Conservation (phyloP, 345 rosid species). For the Populus tremula region DNA sequence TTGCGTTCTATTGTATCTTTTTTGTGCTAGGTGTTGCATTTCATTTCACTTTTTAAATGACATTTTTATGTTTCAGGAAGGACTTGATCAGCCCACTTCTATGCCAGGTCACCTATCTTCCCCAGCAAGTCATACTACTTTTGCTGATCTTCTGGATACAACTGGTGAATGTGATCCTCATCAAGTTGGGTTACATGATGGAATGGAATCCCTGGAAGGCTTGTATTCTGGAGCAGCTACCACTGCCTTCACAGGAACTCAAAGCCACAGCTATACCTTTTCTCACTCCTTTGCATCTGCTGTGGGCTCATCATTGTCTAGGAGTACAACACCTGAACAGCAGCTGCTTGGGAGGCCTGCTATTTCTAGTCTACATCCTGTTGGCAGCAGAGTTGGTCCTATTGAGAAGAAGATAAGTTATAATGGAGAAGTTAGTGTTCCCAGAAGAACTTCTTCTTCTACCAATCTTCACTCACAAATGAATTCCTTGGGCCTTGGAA, state of each 20-base stretch:
- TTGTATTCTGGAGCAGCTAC: constrained; percentile 47
- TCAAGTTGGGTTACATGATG: constrained; percentile 42
- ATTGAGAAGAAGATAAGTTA: constrained; percentile 50
- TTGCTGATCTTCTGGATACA: constrained; percentile 51
- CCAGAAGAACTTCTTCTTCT: constrained; percentile 62
- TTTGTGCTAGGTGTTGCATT: not conserved
- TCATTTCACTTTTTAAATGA: constrained; percentile 10
- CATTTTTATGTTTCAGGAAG: constrained; percentile 51
- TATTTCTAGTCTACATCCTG: constrained; percentile 58
- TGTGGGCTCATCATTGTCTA: constrained; percentile 57
- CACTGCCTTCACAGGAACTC: constrained; percentile 40
- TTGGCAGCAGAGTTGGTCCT: constrained; percentile 55
- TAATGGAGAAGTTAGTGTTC: constrained; percentile 50
- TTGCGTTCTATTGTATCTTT: not conserved
- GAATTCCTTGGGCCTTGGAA: constrained; percentile 51
- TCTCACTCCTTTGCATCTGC: constrained; percentile 48
- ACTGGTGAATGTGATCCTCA: constrained; percentile 33
- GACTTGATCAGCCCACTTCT: constrained; percentile 56
- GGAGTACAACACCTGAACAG: constrained; percentile 70
- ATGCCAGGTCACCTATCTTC: constrained; percentile 54
- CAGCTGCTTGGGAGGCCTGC: constrained; percentile 53
- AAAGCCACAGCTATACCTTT: constrained; percentile 24
- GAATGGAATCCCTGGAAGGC: constrained; percentile 42
- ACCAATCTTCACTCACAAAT: constrained; percentile 54
- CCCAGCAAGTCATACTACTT: constrained; percentile 69